phyloP scores from a whole-genome alignment of 805 yeast genomes.

The Limtongia smithiae region DNA sequence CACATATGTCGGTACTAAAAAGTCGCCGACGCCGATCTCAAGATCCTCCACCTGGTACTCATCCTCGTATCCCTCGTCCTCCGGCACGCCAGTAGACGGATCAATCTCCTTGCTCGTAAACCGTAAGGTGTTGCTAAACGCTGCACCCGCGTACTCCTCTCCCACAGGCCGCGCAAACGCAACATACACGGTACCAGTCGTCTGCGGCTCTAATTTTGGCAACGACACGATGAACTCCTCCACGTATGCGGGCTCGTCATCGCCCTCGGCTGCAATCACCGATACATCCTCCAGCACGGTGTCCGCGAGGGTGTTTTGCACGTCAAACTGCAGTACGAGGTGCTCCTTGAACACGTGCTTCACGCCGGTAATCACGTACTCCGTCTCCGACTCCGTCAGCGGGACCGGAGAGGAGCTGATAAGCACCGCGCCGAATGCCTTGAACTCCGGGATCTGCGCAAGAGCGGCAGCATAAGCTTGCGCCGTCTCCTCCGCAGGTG shows the following conservation, averaged over 20 bases:
- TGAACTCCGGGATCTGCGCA: constrained; percentile 66
- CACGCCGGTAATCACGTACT: constrained; percentile 78
- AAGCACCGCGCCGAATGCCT: constrained; percentile 67
- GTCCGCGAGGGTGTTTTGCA: constrained; percentile 79
- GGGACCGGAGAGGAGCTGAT: constrained; percentile 63
- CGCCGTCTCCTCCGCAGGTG: constrained; percentile 34
- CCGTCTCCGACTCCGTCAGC: constrained; percentile 89
- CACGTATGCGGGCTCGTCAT: constrained; percentile 41
- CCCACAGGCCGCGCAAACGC: constrained; percentile 61
- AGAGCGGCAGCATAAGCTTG: constrained; percentile 64
- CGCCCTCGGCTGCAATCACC: constrained; percentile 51
- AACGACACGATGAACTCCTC: constrained; percentile 76
- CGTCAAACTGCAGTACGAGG: constrained; percentile 73
- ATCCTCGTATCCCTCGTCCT: constrained; percentile 84
- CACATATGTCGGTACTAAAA: constrained; percentile 68
- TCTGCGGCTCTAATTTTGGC: constrained; percentile 65
- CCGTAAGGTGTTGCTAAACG: constrained; percentile 62
- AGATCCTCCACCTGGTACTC: constrained; percentile 87
- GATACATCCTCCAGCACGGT: constrained; percentile 73
- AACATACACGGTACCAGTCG: constrained; percentile 72
- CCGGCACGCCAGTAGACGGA: constrained; percentile 59
- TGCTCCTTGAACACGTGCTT: constrained; percentile 78
- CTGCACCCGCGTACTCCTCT: constrained; percentile 38
- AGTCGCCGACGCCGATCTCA: constrained; percentile 75
- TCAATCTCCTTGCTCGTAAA: constrained; percentile 79